Percentiles rank a stretch among this genome's conserved stretches.
Evolutionary conservation across 495 filamentous ascomycete species (phyloP).

Genomic region (Elasticomyces elasticus): DNA sequence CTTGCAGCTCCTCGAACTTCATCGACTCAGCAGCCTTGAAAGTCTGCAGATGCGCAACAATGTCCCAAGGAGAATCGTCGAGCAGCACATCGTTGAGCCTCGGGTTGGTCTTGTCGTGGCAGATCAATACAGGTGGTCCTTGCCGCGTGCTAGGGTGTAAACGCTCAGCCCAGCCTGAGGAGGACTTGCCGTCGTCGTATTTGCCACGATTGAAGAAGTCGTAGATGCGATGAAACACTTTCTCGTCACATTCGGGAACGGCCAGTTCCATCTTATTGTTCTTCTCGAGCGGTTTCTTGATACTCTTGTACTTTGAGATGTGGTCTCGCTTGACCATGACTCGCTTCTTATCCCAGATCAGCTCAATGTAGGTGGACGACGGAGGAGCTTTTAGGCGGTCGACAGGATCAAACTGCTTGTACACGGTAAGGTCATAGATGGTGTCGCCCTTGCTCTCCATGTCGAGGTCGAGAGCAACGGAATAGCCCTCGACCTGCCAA

Average conservation of each 20-base stretch:
- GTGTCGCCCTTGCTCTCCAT: constrained; percentile 11
- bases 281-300: constrained; percentile 13
- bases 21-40: constrained; percentile 17
- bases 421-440: constrained; percentile 6
- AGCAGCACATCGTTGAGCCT: no score
- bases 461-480: constrained; percentile 3
- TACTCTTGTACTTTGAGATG: background rate
- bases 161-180: background rate
- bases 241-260: constrained; percentile 5
- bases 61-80: no score
- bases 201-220: constrained; percentile 13
- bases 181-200: background rate
- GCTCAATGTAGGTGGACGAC: constrained; percentile 14
- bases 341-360: constrained; percentile 16
- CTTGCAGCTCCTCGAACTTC: constrained; percentile 18
- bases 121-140: background rate
- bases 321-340: constrained; percentile 14
- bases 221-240: constrained; percentile 2
- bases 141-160: background rate
- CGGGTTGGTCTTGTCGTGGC: background rate
- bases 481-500: constrained; percentile 16
- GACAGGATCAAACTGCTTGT: constrained; percentile 1
- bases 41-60: constrained; percentile 4
- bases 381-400: constrained; percentile 12
- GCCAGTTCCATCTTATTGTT: constrained; percentile 10